These are phyloP conservation scores for Blakeslea trispora DNA, from an alignment of 371 early-diverging fungal genomes.

Conservation along the genomic window DNA sequence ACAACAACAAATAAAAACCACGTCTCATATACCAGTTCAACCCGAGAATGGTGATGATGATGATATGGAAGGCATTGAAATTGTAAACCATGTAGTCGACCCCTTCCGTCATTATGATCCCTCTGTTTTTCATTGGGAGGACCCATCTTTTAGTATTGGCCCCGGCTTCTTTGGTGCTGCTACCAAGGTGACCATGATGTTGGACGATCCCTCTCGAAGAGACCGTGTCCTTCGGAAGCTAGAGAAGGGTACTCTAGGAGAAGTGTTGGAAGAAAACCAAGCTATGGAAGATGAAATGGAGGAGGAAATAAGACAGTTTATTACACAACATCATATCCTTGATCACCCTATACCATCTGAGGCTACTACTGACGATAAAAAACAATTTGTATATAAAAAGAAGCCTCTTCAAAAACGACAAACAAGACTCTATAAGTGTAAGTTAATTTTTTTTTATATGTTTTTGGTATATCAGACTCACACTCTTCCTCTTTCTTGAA, in stretches of 20 bases:
- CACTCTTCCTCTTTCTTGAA: too few species aligned
- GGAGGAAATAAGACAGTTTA: constrained; percentile 18
- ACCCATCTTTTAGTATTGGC: constrained; percentile 12
- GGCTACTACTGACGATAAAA: constrained; percentile 1
- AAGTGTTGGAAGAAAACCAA: constrained; percentile 14
- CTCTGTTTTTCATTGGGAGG: constrained; percentile 15
- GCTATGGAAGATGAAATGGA: constrained; percentile 18
- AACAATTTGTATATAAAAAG: constrained; percentile 20
- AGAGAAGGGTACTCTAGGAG: constrained; percentile 22
- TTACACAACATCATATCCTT: background rate
- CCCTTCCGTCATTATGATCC: constrained; percentile 17
- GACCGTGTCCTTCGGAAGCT: constrained; percentile 15
- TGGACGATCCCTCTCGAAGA: constrained; percentile 11
- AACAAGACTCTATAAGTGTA: constrained; percentile 23
- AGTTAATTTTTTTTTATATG: constrained; percentile 1
- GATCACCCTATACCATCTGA: constrained; percentile 5
- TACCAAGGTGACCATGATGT: constrained; percentile 7
- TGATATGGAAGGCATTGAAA: constrained; percentile 16
- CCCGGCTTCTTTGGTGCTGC: constrained; percentile 21
- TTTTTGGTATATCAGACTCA: too few species aligned
- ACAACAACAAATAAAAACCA: background rate
- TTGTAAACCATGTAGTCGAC: constrained; percentile 11
- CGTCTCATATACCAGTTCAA: too few species aligned
- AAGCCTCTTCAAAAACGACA: constrained; percentile 22
- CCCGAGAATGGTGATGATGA: constrained; percentile 12